These are phyloP conservation scores for Stagonosporopsis vannaccii DNA, from an alignment of 2,329 filamentous ascomycete species.

Conservation along the genomic window DNA sequence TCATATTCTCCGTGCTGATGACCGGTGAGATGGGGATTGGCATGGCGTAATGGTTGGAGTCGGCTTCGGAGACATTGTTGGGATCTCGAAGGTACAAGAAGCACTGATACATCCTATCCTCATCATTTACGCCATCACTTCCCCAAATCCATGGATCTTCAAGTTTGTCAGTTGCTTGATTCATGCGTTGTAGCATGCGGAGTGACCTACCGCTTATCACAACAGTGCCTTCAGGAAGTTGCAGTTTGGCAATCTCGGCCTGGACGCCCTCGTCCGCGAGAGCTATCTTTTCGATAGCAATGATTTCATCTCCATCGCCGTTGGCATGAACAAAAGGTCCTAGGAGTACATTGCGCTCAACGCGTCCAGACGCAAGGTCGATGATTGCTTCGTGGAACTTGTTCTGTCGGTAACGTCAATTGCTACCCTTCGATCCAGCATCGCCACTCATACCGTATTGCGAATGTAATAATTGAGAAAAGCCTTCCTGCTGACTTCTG, in stretches of 20 bases:
- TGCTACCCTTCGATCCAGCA: neutral
- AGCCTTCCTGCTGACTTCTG: conserved; percentile 61
- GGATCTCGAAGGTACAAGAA: conserved; percentile 73
- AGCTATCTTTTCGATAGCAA: conserved; percentile 65
- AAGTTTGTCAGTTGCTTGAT: neutral
- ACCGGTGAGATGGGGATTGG: conserved; percentile 73
- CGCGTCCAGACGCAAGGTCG: conserved; percentile 58
- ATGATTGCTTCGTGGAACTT: conserved; percentile 69
- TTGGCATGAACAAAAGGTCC: conserved; percentile 65
- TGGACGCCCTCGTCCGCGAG: conserved; percentile 64
- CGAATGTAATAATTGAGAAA: conserved; percentile 66
- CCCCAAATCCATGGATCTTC: conserved; percentile 73
- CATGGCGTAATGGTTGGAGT: conserved; percentile 74
- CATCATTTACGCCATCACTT: conserved; percentile 57
- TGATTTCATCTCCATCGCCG: conserved; percentile 66
- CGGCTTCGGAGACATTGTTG: conserved; percentile 63
- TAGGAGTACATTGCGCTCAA: conserved; percentile 66
- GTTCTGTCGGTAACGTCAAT: conserved; percentile 52
- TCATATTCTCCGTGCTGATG: conserved; percentile 67
- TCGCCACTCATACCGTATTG: conserved; percentile 60
- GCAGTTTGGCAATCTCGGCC: conserved; percentile 65
- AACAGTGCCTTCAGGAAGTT: conserved; percentile 64
- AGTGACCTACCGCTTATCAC: conserved; percentile 57
- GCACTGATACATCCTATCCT: conserved; percentile 65
- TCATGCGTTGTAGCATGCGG: neutral